Evolutionary conservation across 805 yeast species (phyloP).

Genomic region (Zygoascus ofunaensis): DNA sequence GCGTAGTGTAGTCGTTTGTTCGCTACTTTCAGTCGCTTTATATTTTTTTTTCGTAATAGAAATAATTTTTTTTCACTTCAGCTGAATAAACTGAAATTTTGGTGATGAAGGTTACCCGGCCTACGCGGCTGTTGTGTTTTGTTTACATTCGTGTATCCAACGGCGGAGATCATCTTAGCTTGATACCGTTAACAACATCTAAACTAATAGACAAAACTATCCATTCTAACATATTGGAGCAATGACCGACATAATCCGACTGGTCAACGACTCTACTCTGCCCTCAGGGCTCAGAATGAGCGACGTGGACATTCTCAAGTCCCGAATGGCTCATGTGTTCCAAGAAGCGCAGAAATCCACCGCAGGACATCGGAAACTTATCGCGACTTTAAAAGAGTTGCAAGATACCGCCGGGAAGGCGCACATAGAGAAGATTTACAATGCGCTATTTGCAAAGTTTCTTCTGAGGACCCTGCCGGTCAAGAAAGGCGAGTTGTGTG

Average conservation of each 20-base stretch:
- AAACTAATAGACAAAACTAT: not conserved
- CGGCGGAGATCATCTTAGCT: not conserved
- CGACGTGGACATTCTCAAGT: slow-evolving; percentile 12
- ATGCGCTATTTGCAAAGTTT: slow-evolving; percentile 47
- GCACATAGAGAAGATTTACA: slow-evolving; percentile 50
- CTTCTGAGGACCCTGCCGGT: slow-evolving; percentile 57
- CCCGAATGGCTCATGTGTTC: slow-evolving; percentile 46
- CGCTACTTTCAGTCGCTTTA: no score
- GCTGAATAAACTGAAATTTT: no score
- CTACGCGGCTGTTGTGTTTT: slow-evolving; percentile 3
- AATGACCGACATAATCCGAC: slow-evolving; percentile 1
- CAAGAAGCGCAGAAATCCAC: slow-evolving; percentile 69
- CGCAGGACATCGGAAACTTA: slow-evolving; percentile 70
- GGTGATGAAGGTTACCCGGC: not conserved
- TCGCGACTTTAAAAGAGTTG: slow-evolving; percentile 46
- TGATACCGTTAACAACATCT: not conserved
- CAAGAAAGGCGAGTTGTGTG: slow-evolving; percentile 60
- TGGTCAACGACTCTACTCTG: not conserved
- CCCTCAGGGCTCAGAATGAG: slow-evolving; percentile 13
- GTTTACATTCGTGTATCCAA: slow-evolving; percentile 4
- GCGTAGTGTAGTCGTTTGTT: no score
- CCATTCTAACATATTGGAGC: not conserved
- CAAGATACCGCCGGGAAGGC: slow-evolving; percentile 47
- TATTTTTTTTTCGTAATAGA: not conserved
- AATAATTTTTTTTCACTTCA: not conserved